Evolutionary conservation across 768 basidiomycete genomes (phyloP).

Genomic region (Naganishia vaughanmartiniae): DNA sequence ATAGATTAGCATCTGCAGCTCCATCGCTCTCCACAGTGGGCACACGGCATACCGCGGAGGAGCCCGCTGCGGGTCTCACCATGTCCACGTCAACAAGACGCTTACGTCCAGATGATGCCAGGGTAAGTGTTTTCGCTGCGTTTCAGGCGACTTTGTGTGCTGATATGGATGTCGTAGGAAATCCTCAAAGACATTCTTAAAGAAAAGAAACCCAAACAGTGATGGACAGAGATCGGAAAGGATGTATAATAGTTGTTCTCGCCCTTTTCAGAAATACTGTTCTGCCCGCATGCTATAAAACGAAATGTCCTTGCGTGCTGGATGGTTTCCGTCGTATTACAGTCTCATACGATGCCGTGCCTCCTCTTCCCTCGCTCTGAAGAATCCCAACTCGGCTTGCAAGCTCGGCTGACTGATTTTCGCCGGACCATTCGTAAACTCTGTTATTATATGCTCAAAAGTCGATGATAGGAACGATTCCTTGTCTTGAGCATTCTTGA

Average conservation of each 20-base stretch:
- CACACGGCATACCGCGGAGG: conserved; percentile 19
- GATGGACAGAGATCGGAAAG: background rate
- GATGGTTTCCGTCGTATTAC: too few species aligned
- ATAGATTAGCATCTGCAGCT: conserved; percentile 33
- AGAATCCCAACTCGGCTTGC: conserved; percentile 80
- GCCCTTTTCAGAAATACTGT: background rate
- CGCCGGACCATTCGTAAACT: conserved; percentile 58
- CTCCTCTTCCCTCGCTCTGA: conserved; percentile 81
- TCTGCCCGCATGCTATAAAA: background rate
- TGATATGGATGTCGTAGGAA: conserved; percentile 38
- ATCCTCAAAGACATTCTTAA: conserved; percentile 50
- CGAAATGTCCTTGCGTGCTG: background rate
- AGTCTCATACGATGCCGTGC: conserved; percentile 49
- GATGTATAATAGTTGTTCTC: background rate
- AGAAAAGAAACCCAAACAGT: conserved; percentile 35
- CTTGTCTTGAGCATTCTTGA: conserved; percentile 61
- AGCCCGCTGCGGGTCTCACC: conserved; percentile 11
- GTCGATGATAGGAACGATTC: conserved; percentile 69
- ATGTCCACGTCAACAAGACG: conserved; percentile 23
- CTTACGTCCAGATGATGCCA: conserved; percentile 27
- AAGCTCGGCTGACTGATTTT: conserved; percentile 76
- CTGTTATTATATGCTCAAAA: conserved; percentile 74
- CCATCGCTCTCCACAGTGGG: conserved; percentile 33
- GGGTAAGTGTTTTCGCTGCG: conserved; percentile 7
- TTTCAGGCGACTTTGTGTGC: background rate